Percentiles rank a stretch among this genome's conserved stretches.
phyloP scores from a whole-genome alignment of 2,329 filamentous ascomycete species.

The Cytospora chrysosperma region DNA sequence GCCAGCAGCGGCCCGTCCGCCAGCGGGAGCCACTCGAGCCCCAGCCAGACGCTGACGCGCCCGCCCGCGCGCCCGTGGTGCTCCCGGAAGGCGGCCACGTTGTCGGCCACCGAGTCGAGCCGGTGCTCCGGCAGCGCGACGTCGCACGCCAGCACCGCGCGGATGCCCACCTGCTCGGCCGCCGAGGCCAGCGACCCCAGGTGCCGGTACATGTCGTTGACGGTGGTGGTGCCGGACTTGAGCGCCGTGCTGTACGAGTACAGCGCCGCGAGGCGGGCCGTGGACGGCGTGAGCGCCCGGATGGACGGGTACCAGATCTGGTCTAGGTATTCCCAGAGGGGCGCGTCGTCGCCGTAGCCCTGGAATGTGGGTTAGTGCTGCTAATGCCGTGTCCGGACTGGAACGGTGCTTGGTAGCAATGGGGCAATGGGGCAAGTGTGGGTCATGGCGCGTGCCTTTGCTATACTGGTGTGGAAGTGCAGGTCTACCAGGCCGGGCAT shows the following conservation, averaged over 20 bases:
- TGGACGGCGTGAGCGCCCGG: constrained; percentile 25
- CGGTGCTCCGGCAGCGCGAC: constrained; percentile 27
- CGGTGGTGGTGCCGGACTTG: constrained; percentile 27
- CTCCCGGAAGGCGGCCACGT: constrained; percentile 24
- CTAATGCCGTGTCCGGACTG: too few relatives aligned
- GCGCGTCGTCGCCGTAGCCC: constrained; percentile 28
- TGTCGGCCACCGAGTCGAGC: constrained; percentile 28
- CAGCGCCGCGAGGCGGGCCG: constrained; percentile 21
- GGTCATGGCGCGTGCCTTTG: constrained; percentile 25
- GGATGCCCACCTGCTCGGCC: constrained; percentile 27
- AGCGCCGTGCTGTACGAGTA: constrained; percentile 28
- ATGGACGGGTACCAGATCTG: constrained; percentile 29
- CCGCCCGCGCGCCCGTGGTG: constrained; percentile 24
- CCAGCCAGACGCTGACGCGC: constrained; percentile 28
- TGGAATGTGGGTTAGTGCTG: not conserved
- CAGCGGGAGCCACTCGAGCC: constrained; percentile 28
- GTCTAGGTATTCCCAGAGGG: constrained; percentile 30
- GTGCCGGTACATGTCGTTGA: constrained; percentile 31
- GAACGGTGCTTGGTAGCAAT: too few relatives aligned
- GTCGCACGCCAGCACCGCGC: constrained; percentile 27
- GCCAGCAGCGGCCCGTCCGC: constrained; percentile 24
- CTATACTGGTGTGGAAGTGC: constrained; percentile 29
- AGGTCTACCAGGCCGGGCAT: constrained; percentile 30
- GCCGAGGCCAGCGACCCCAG: constrained; percentile 25
- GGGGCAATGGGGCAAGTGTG: too few relatives aligned